A percentile compares a stretch with the other conserved stretches of the same genome.
phyloP scores from a whole-genome alignment of 1,284 basidiomycete genomes.

The Entoloma clypeatum region DNA sequence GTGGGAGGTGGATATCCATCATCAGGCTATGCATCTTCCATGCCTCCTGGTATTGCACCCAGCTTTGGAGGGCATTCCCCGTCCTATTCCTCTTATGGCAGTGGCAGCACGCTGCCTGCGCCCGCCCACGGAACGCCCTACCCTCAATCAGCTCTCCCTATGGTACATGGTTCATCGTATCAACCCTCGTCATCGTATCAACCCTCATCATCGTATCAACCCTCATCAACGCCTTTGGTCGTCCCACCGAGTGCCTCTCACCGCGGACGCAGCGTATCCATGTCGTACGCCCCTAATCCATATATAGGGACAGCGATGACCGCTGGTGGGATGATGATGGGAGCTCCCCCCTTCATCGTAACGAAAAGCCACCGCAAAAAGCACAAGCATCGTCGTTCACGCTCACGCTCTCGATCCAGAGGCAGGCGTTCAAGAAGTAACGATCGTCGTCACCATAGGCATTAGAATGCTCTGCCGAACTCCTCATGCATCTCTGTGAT shows the following conservation, averaged over 20 bases:
- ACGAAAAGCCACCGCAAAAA: constrained; percentile 30
- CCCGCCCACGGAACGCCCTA: constrained; percentile 23
- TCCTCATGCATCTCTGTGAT: too few relatives aligned
- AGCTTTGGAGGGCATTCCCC: constrained; percentile 23
- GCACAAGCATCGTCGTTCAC: constrained; percentile 29
- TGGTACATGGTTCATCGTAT: constrained; percentile 18
- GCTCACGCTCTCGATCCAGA: constrained; percentile 17
- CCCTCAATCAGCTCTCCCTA: constrained; percentile 18
- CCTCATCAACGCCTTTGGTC: constrained; percentile 20
- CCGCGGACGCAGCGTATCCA: constrained; percentile 32
- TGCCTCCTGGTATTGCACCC: constrained; percentile 16
- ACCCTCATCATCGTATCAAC: constrained; percentile 16
- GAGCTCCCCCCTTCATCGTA: constrained; percentile 29
- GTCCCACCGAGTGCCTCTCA: constrained; percentile 20
- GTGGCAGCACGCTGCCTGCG: constrained; percentile 22
- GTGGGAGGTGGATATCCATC: constrained; percentile 9
- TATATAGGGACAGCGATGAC: constrained; percentile 26
- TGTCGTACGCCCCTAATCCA: constrained; percentile 28
- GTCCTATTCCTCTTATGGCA: constrained; percentile 26
- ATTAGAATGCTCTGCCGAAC: too few relatives aligned
- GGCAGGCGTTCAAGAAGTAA: constrained; percentile 31
- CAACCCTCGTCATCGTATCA: constrained; percentile 12
- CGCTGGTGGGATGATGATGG: constrained; percentile 18
- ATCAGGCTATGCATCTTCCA: constrained; percentile 16
- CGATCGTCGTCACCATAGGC: constrained; percentile 14